These are phyloP conservation scores for Coccinonectria pachysandricola DNA, from an alignment of 2,329 filamentous ascomycete genomes.

Conservation along the genomic window DNA sequence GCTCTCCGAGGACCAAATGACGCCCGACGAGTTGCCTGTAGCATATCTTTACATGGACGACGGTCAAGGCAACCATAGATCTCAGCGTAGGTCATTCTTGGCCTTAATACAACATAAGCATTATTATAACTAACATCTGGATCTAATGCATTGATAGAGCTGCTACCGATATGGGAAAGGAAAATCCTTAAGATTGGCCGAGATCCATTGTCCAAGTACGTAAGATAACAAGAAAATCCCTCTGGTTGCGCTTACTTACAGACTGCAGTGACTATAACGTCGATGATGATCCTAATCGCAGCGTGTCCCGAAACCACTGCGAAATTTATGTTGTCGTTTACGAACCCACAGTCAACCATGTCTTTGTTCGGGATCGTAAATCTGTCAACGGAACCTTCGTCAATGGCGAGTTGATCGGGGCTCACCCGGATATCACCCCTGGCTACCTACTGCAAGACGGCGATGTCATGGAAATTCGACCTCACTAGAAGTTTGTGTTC, in stretches of 20 bases:
- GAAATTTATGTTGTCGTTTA: constrained; percentile 45
- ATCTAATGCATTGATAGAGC: constrained; percentile 11
- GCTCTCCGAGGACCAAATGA: too few species aligned
- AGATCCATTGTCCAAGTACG: constrained; percentile 25
- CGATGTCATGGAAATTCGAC: constrained; percentile 36
- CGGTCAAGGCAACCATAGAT: constrained; percentile 13
- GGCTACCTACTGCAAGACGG: constrained; percentile 39
- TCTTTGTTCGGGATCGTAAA: constrained; percentile 47
- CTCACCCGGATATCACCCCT: constrained; percentile 24
- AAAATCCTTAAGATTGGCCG: constrained; percentile 27
- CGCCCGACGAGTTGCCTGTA: constrained; percentile 11
- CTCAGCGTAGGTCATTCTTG: constrained; percentile 18
- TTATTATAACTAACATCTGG: constrained; percentile 6
- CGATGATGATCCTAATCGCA: constrained; percentile 22
- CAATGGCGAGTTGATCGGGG: constrained; percentile 35
- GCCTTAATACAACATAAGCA: too few species aligned
- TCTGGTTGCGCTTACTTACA: too few species aligned
- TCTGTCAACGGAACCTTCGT: constrained; percentile 45
- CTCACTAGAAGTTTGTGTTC: constrained; percentile 28
- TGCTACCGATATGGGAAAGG: constrained; percentile 20
- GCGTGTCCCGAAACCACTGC: constrained; percentile 43
- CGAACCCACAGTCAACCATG: constrained; percentile 30
- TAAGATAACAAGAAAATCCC: too few species aligned
- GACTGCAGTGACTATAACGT: too few species aligned
- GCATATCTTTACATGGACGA: constrained; percentile 18